Conservation (phyloP, 1,139 yeast genomes). For the Scheffersomyces lignicola region DNA sequence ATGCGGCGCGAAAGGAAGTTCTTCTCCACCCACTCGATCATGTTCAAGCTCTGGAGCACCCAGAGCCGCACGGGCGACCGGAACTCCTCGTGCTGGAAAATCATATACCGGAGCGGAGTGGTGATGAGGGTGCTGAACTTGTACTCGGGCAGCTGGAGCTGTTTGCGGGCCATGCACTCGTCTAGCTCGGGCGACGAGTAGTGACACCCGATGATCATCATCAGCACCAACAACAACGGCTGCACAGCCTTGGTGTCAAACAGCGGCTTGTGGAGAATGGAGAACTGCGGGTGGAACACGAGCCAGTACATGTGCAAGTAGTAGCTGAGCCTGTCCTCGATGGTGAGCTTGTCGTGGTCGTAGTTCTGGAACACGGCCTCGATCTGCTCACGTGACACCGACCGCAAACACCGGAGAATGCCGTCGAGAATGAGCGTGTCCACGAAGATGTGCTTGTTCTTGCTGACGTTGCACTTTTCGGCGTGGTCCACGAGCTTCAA, state of each 20-base stretch:
- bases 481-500: conserved; percentile 18
- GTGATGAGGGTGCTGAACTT: conserved; percentile 45
- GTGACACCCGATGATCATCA: conserved; percentile 59
- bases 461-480: conserved; percentile 21
- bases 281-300: conserved; percentile 60
- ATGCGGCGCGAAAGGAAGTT: conserved; percentile 55
- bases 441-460: conserved; percentile 29
- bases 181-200: conserved; percentile 17
- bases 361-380: conserved; percentile 21
- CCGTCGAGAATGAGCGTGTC: conserved; percentile 19
- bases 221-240: conserved; percentile 53
- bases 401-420: conserved; percentile 12
- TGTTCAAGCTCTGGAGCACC: conserved; percentile 63
- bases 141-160: conserved; percentile 25
- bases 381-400: conserved; percentile 18
- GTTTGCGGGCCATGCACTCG: conserved; percentile 9
- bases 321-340: conserved; percentile 30
- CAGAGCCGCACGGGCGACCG: conserved; percentile 62
- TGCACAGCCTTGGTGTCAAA: conserved; percentile 55
- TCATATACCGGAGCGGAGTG: conserved; percentile 60
- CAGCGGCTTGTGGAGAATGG: conserved; percentile 63
- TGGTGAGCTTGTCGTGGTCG: conserved; percentile 13
- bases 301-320: conserved; percentile 50
- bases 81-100: conserved; percentile 60
- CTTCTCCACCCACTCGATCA: conserved; percentile 70